phyloP scores from a whole-genome alignment of 768 basidiomycete genomes.

The Boletus vinaceobasis region DNA sequence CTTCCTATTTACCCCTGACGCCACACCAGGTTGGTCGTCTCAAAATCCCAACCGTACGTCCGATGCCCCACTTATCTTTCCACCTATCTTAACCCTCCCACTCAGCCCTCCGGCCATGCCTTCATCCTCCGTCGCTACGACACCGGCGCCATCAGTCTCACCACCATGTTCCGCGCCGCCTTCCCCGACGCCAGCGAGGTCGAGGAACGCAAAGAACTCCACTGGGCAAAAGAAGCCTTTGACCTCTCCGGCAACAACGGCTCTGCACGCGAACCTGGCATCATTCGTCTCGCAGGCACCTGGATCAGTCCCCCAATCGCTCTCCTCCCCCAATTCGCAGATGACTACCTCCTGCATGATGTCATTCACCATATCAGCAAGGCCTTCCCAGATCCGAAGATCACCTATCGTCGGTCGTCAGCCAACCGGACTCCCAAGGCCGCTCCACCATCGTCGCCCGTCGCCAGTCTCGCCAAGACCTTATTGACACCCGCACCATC shows the following conservation, averaged over 20 bases:
- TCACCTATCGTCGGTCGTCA: constrained; percentile 72
- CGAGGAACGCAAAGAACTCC: constrained; percentile 74
- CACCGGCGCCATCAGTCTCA: constrained; percentile 86
- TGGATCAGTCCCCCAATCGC: constrained; percentile 77
- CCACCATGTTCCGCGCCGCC: constrained; percentile 95
- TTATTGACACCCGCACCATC: constrained; percentile 36
- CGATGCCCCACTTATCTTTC: not conserved
- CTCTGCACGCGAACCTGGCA: constrained; percentile 50
- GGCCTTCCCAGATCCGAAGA: constrained; percentile 74
- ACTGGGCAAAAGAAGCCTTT: constrained; percentile 78
- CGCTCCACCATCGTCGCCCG: constrained; percentile 26
- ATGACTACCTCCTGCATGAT: constrained; percentile 57
- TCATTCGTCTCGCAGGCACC: constrained; percentile 81
- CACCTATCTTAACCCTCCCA: constrained; percentile 15
- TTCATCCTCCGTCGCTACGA: constrained; percentile 94
- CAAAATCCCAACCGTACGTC: constrained; percentile 82
- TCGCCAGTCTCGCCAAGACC: constrained; percentile 19
- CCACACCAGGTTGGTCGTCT: constrained; percentile 73
- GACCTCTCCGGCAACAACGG: constrained; percentile 80
- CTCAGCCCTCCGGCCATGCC: constrained; percentile 74
- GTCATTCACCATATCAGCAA: constrained; percentile 65
- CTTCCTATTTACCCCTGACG: constrained; percentile 15
- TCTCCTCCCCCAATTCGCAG: constrained; percentile 51
- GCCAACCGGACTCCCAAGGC: constrained; percentile 31
- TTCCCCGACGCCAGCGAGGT: constrained; percentile 78